Base-by-base conservation (phyloP, 169 alveolate genomes). In the Perkinsus olseni region DNA sequence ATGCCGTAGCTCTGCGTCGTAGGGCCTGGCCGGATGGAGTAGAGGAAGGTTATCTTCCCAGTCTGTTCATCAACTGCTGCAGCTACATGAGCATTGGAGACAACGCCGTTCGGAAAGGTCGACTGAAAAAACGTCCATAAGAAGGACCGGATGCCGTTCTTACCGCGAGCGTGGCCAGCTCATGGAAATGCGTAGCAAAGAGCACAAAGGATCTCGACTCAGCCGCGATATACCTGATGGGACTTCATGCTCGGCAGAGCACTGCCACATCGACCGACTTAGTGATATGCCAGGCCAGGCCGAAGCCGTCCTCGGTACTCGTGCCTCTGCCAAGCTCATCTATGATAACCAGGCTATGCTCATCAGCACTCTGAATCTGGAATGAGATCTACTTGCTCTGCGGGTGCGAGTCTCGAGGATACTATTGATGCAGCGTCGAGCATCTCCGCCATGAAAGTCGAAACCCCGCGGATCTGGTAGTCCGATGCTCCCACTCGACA, bases 271-370 rank as follows among this genome's bases (percentile, higher is more conserved):
- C 50, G 50, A 99, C 99, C 31, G 36, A 62, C 97, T 97, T 74
- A 0, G 82, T 28, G 24, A 51, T 51, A n/a, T 13, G 51, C 36
- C 50, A 13, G 34, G 39, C 37, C 31, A 3, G 38, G 17, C 45
- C 62, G 4, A 3, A 13, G 36, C 90, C 96, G 74, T 96, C 99
- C 94, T 96, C 95, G 4, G 99, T 98, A 1, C 99, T 97, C 31
- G 99, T 99, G 0, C 99, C 99, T 93, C 99, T 97, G 36, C 99
- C 99, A 31, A 99, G 96, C 95, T 99, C 99, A 94, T 99, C 99
- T 91, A 99, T 98, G 48, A 99, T 96, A 39, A 98, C 98, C 90
- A 99, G 94, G 40, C 99, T 96, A 74, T 96, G 96, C 74, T 94
- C 95, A 74, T 98, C 98, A 0, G 99, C 99, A 45, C 98, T 97